These are phyloP conservation scores for Eucalyptus sp. DNA, from an alignment of 345 rosid genomes.

Conservation along the genomic window DNA sequence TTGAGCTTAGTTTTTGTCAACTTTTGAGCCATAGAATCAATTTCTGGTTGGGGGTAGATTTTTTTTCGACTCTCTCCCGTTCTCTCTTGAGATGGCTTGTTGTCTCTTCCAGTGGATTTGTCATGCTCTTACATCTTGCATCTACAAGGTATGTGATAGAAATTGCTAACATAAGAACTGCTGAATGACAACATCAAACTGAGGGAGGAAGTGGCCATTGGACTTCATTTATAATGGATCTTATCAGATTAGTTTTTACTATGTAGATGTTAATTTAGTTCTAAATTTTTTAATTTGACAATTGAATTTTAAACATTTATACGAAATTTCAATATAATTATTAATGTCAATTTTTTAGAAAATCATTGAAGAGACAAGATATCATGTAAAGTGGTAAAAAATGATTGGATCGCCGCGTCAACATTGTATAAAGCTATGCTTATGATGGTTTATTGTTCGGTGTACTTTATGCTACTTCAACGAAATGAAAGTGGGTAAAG, in stretches of 20 bases:
- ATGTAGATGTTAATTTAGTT: not conserved
- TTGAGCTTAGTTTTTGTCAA: not conserved
- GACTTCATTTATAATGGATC: not conserved
- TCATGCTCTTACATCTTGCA: not conserved
- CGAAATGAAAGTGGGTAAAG: not conserved
- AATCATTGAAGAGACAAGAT: not conserved
- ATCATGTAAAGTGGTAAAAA: rapidly evolving
- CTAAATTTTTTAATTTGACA: not conserved
- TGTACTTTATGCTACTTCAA: not conserved
- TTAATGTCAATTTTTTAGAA: not conserved
- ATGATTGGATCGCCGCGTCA: rapidly evolving
- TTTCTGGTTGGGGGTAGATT: not conserved
- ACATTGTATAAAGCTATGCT: not conserved
- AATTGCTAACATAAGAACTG: not conserved
- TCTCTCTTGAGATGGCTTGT: not conserved
- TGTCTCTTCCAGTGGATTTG: not conserved
- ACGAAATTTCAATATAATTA: not conserved
- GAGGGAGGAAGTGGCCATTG: not conserved
- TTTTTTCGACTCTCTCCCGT: not conserved
- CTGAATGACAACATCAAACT: not conserved
- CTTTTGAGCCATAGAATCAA: not conserved
- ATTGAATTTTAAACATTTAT: not conserved
- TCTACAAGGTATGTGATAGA: not conserved
- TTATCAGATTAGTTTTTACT: too few relatives aligned
- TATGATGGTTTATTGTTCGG: not conserved